Percentiles rank a stretch among this genome's conserved stretches.
These are phyloP conservation scores for Cercospora berteroae DNA, from an alignment of 2,329 filamentous ascomycete species.

Conservation along the genomic window DNA sequence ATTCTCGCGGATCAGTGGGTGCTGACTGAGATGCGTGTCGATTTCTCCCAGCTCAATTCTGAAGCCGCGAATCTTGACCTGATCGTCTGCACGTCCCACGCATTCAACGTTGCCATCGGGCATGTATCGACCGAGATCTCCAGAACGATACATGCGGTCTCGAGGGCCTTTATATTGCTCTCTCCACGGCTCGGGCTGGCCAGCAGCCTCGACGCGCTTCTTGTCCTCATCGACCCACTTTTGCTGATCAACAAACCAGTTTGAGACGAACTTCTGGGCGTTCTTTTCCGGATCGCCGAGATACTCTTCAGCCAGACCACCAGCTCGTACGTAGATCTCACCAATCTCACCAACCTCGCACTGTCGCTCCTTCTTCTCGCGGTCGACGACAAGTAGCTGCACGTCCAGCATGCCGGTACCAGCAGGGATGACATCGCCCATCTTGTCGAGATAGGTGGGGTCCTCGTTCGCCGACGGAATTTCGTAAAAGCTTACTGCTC, in stretches of 20 bases:
- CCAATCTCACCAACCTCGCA: slow-evolving; percentile 80
- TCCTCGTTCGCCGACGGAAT: slow-evolving; percentile 66
- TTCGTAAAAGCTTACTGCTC: slow-evolving; percentile 79
- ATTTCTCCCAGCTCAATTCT: slow-evolving; percentile 94
- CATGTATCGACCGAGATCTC: slow-evolving; percentile 77
- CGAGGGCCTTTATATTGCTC: slow-evolving; percentile 75
- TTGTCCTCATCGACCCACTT: slow-evolving; percentile 67
- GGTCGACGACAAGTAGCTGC: slow-evolving; percentile 80
- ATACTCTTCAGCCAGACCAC: slow-evolving; percentile 80
- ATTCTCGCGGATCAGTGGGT: slow-evolving; percentile 76
- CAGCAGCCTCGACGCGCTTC: slow-evolving; percentile 47
- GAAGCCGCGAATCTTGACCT: slow-evolving; percentile 96
- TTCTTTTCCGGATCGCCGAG: slow-evolving; percentile 63
- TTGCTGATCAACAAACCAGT: slow-evolving; percentile 79
- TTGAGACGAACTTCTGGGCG: slow-evolving; percentile 72
- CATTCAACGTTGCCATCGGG: slow-evolving; percentile 70
- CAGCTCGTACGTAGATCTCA: slow-evolving; percentile 79
- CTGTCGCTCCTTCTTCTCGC: slow-evolving; percentile 62
- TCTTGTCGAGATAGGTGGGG: slow-evolving; percentile 60
- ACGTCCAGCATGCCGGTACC: slow-evolving; percentile 86
- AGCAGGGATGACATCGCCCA: slow-evolving; percentile 76
- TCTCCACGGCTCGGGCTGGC: slow-evolving; percentile 69
- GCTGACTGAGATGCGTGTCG: slow-evolving; percentile 73
- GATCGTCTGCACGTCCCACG: slow-evolving; percentile 77
- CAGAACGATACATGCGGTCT: slow-evolving; percentile 83